Evolutionary conservation across 2,329 filamentous ascomycete species (phyloP).

Genomic region (Eutypa lata): DNA sequence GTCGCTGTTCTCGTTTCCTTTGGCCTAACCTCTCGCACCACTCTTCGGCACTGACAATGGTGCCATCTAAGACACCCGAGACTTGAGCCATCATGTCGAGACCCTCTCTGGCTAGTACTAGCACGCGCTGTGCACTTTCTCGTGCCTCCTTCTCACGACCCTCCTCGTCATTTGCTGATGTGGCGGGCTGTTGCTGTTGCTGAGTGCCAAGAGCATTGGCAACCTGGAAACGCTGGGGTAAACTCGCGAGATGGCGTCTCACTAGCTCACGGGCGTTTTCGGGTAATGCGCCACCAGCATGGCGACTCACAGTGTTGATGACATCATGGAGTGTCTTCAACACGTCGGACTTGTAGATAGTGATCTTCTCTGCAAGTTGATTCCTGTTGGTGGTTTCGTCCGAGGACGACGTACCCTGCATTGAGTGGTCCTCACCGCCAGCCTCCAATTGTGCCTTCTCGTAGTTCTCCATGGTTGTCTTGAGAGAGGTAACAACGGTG

Average conservation of each 20-base stretch:
- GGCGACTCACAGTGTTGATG: slow-evolving; percentile 81
- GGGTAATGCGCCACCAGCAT: slow-evolving; percentile 86
- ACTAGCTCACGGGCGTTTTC: slow-evolving; percentile 85
- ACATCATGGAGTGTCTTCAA: slow-evolving; percentile 78
- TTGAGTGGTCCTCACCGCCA: slow-evolving; percentile 19
- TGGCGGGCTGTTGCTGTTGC: slow-evolving; percentile 24
- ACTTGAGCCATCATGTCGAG: slow-evolving; percentile 94
- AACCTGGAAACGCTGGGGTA: slow-evolving; percentile 78
- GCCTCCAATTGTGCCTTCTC: slow-evolving; percentile 47
- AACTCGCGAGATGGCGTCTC: slow-evolving; percentile 74
- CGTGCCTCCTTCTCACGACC: slow-evolving; percentile 40
- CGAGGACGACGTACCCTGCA: slow-evolving; percentile 18
- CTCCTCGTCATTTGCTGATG: slow-evolving; percentile 26
- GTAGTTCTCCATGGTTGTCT: slow-evolving; percentile 75
- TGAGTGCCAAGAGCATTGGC: slow-evolving; percentile 52
- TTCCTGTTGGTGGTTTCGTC: slow-evolving; percentile 37
- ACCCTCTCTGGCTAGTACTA: slow-evolving; percentile 85
- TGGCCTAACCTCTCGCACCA: slow-evolving; percentile 81
- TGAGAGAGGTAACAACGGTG: slow-evolving; percentile 70
- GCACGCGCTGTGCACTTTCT: slow-evolving; percentile 69
- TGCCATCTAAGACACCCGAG: slow-evolving; percentile 81
- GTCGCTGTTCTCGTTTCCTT: slow-evolving; percentile 31
- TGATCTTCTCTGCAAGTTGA: slow-evolving; percentile 61
- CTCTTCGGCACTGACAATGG: slow-evolving; percentile 83
- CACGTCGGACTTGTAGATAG: slow-evolving; percentile 65